A percentile compares a stretch with the other conserved stretches of the same genome.
Conservation (phyloP, 1,139 yeast genomes). For the Yamadazyma blattariae region DNA sequence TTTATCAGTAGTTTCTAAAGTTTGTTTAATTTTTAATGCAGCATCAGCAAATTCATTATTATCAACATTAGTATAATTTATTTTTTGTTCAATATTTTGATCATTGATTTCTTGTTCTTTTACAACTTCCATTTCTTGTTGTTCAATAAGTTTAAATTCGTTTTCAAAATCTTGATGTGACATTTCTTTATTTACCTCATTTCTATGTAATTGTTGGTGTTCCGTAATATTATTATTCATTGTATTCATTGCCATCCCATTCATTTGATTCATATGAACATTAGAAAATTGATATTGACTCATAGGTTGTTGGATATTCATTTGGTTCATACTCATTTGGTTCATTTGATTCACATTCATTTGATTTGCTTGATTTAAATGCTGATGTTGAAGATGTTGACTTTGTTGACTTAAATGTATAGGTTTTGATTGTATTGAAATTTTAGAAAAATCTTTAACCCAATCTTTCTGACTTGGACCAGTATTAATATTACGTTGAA, state of each 20-base stretch:
- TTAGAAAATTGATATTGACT: not conserved
- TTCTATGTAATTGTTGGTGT: slow-evolving; percentile 29
- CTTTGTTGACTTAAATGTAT: no score
- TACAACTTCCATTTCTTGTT: slow-evolving; percentile 31
- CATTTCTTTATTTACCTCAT: slow-evolving; percentile 20
- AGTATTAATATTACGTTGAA: no score
- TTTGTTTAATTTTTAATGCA: slow-evolving; percentile 35
- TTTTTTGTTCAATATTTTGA: slow-evolving; percentile 29
- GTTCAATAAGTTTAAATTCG: slow-evolving; percentile 37
- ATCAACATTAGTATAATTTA: slow-evolving; percentile 31
- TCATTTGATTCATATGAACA: not conserved
- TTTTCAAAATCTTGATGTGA: slow-evolving; percentile 26
- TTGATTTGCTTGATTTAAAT: slow-evolving; percentile 1
- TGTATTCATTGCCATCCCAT: slow-evolving; percentile 4
- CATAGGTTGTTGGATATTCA: not conserved
- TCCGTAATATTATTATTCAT: slow-evolving; percentile 15
- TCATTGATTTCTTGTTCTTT: slow-evolving; percentile 30
- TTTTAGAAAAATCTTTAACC: slow-evolving; percentile 8
- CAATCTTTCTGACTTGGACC: no score
- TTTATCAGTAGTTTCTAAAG: slow-evolving; percentile 35
- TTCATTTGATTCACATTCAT: slow-evolving; percentile 8
- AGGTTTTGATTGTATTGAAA: no score
- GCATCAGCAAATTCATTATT: slow-evolving; percentile 42
- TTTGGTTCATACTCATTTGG: slow-evolving; percentile 3
- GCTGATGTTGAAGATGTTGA: no score